phyloP scores from a whole-genome alignment of 176 grass and related monocot species.

The Saccharum spontaneum region DNA sequence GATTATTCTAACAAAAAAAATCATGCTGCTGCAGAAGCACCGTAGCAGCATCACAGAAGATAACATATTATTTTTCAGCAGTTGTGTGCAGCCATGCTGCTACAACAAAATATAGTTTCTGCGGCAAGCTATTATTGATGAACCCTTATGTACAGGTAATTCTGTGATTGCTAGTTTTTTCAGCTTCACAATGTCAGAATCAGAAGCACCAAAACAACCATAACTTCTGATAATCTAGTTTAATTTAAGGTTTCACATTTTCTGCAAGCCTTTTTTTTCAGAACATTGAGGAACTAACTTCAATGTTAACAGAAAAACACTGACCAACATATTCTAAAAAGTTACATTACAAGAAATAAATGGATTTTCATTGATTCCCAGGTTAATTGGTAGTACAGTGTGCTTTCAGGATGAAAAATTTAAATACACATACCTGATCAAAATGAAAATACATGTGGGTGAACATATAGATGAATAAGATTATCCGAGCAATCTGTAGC shows the following conservation, averaged over 20 bases:
- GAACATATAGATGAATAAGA: constrained; percentile 81
- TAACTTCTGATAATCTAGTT: not conserved
- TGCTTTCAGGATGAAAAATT: not conserved
- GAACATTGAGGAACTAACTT: not conserved
- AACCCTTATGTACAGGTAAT: not conserved
- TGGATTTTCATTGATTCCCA: not conserved
- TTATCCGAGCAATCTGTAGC: constrained; percentile 70
- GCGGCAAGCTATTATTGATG: not conserved
- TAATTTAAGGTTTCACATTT: not conserved
- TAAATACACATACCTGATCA: constrained; percentile 60
- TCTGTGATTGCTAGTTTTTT: not conserved
- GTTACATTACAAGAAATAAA: not conserved
- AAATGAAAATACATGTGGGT: constrained; percentile 66
- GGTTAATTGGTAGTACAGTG: not conserved
- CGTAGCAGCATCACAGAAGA: not conserved
- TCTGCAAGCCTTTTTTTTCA: not conserved
- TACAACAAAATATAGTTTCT: not conserved
- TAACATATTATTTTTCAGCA: not conserved
- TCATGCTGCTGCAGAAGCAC: not conserved
- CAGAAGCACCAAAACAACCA: not conserved
- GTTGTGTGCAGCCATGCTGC: not conserved
- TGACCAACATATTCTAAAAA: not conserved
- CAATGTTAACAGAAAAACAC: not conserved
- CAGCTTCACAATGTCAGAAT: not conserved
- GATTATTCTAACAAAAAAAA: not conserved